These are phyloP conservation scores for Eucalyptus regnans DNA, from an alignment of 345 rosid species.

Conservation along the genomic window DNA sequence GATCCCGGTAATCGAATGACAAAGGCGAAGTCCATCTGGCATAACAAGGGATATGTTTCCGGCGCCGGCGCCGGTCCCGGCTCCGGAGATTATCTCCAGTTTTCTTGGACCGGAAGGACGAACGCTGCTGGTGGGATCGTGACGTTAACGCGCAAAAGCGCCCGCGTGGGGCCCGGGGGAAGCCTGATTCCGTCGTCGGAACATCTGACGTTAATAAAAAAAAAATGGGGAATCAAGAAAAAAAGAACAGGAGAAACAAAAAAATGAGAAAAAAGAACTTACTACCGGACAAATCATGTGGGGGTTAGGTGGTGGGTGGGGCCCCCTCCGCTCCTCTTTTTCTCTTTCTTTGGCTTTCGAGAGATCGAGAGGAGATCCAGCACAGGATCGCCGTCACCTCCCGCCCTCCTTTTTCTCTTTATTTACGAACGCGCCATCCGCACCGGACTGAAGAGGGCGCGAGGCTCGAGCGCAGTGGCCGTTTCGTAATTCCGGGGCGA, in stretches of 20 bases:
- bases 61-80: too few species aligned
- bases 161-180: slow-evolving; percentile 17
- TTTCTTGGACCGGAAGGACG: not conserved
- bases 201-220: not conserved
- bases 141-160: slow-evolving; percentile 25
- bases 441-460: not conserved
- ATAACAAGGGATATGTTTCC: too few species aligned
- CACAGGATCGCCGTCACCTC: not conserved
- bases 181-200: not conserved
- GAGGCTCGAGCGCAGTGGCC: not conserved
- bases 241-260: not conserved
- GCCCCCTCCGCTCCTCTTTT: not conserved
- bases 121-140: not conserved
- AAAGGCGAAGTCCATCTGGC: not conserved
- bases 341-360: not conserved
- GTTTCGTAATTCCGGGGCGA: not conserved
- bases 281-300: not conserved
- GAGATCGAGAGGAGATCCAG: not conserved
- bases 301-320: not conserved
- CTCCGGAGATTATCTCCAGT: not conserved
- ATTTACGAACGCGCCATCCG: not conserved
- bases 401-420: not conserved
- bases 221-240: not conserved
- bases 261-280: not conserved
- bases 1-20: not conserved